Evolutionary conservation across 2,329 filamentous ascomycete species (phyloP).

Genomic region (Zymoseptoria passerinii): DNA sequence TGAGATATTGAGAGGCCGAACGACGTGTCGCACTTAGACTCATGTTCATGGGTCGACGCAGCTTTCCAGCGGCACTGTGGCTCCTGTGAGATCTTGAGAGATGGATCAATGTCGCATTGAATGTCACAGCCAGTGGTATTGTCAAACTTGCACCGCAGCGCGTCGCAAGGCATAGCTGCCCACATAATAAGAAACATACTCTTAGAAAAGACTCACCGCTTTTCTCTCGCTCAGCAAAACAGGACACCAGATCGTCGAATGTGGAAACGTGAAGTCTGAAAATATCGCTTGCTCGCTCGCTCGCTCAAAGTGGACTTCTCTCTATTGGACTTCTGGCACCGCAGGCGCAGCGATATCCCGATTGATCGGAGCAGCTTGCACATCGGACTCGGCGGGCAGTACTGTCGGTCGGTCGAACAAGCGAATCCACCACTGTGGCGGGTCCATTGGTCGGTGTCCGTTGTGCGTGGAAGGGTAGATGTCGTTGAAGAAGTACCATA

Average conservation of each 20-base stretch:
- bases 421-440: slow-evolving; percentile 81
- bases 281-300: not conserved
- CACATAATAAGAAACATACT: too few species aligned
- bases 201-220: not conserved
- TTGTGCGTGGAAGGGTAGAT: slow-evolving; percentile 89
- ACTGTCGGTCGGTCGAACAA: slow-evolving; percentile 55
- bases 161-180: too few species aligned
- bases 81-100: too few species aligned
- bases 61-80: too few species aligned
- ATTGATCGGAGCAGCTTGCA: slow-evolving; percentile 25
- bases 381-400: slow-evolving; percentile 17
- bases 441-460: slow-evolving; percentile 76
- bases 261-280: not conserved
- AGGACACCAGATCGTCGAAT: not conserved
- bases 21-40: too few species aligned
- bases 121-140: too few species aligned
- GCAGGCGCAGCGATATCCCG: slow-evolving; percentile 24
- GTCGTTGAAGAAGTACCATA: slow-evolving; percentile 98
- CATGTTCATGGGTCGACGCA: too few species aligned
- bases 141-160: too few species aligned
- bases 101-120: too few species aligned
- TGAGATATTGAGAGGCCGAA: not conserved
- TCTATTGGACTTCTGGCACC: slow-evolving; percentile 20
- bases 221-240: not conserved
- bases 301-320: not conserved